A percentile compares a stretch with the other conserved stretches of the same genome.
Evolutionary conservation across 495 filamentous ascomycete species (phyloP).

Genomic region (Penicillium daleae): DNA sequence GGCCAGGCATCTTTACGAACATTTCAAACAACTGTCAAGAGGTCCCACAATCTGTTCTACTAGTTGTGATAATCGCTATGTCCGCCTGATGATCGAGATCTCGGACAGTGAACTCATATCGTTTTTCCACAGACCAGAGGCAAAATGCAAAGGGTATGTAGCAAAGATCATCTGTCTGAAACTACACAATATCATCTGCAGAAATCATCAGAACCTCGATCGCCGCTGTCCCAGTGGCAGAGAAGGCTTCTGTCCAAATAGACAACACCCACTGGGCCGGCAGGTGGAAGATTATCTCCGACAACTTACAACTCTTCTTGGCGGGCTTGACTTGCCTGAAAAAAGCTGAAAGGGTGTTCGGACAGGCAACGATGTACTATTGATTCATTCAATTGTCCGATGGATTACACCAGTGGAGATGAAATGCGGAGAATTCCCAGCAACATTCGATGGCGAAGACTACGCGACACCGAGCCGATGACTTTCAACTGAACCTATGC

Average conservation of each 20-base stretch:
- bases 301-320: not conserved
- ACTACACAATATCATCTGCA: not conserved
- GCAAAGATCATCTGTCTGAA: not conserved
- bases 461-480: no score
- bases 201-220: not conserved
- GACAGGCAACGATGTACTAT: no score
- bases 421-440: no score
- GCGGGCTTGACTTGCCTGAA: not conserved
- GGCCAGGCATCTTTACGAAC: not conserved
- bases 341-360: not conserved
- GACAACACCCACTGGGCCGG: not conserved
- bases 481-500: no score
- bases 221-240: not conserved
- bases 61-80: not conserved
- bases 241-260: not conserved
- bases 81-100: not conserved
- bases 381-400: no score
- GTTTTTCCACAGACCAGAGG: not conserved
- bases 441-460: no score
- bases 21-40: not conserved
- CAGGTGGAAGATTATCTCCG: not conserved
- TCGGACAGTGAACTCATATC: not conserved
- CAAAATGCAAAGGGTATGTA: not conserved
- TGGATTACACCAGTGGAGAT: no score
- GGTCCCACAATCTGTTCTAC: not conserved